Evolutionary conservation across 306 rosid genomes (phyloP), one percentile per base, ranked within the genome.

Genomic region (Notholithocarpus densiflorus): DNA sequence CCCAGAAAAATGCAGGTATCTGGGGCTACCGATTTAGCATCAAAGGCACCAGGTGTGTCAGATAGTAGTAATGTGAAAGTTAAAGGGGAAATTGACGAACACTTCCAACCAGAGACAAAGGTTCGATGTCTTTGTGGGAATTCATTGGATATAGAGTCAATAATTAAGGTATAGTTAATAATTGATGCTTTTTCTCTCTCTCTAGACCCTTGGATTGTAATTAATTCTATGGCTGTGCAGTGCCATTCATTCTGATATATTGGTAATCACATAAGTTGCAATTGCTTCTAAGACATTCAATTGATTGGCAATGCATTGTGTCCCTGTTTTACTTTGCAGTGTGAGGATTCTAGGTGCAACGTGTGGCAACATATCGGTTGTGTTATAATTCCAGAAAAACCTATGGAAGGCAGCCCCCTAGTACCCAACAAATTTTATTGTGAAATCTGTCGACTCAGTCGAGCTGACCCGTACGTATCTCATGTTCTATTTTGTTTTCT

Each of bases 321-420:
- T 31, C 73, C 20, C 55, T 55, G 56, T 57, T 75, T 61, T 71
- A 71, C 83, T 78, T 83, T 87, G 83, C 97, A 96, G 99, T 96
- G 99, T 75, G 99, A 91, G 85, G 98, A 91, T 85, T 70, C 79
- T 54, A 83, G 86, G 78, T 96, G 99, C 84, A 90, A 89, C 15
- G 93, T 93, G 85, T 90, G 98, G 98, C 99, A 96, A 82, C 99
- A 96, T 77, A 90, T 91, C 29, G 62, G 93, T 51, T 96, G 99
- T 65, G 99, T 96, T 77, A 70, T 96, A 84, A 85, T 93, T 81
- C 90, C 98, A 0, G 99, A 96, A 82, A 96, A 93, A 81, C 96
- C 94, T 62, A 83, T 82, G 78, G 99, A 96, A 76, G 87, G 92
- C 86, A 81, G 68, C 80, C 89, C 85, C 1, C 87, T 87, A 53